Percentiles rank a stretch among this genome's conserved stretches.
Evolutionary conservation across 192 early-diverging fungal species (phyloP).

Genomic region (Phlyctochytrium arcticum): DNA sequence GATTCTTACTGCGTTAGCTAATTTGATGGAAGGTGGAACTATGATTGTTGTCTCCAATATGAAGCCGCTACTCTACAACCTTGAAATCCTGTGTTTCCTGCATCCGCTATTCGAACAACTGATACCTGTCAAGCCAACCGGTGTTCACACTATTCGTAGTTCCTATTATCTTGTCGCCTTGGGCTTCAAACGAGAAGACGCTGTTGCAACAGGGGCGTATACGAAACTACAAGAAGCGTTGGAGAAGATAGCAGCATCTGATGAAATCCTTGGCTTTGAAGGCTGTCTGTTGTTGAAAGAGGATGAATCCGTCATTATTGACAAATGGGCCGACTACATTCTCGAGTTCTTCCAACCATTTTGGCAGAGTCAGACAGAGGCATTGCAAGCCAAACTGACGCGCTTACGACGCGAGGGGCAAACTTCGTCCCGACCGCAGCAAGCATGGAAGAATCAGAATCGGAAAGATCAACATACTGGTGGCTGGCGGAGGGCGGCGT

Average conservation of each 20-base stretch:
- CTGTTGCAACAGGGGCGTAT: not conserved
- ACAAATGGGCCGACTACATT: not conserved
- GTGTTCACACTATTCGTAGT: constrained; percentile 18
- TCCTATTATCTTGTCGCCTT: constrained; percentile 22
- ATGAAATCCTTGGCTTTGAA: constrained; percentile 8
- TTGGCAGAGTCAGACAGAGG: constrained; percentile 2
- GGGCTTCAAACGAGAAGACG: not conserved
- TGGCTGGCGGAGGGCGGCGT: no score
- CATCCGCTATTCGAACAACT: not conserved
- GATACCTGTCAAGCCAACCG: constrained; percentile 17
- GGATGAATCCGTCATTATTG: not conserved
- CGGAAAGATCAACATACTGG: no score
- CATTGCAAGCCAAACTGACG: constrained; percentile 11
- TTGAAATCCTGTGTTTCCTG: constrained; percentile 19
- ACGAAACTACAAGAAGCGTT: not conserved
- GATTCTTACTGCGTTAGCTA: constrained; percentile 9
- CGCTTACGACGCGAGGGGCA: not conserved
- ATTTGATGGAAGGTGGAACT: constrained; percentile 10
- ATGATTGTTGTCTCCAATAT: constrained; percentile 23
- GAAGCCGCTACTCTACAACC: constrained; percentile 24
- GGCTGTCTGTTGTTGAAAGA: constrained; percentile 4
- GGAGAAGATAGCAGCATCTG: not conserved
- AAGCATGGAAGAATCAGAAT: not conserved
- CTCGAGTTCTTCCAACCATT: constrained; percentile 18
- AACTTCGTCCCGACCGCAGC: not conserved